Conservation (phyloP, 1,284 basidiomycete genomes). For the Cystobasidiaceae sp. region DNA sequence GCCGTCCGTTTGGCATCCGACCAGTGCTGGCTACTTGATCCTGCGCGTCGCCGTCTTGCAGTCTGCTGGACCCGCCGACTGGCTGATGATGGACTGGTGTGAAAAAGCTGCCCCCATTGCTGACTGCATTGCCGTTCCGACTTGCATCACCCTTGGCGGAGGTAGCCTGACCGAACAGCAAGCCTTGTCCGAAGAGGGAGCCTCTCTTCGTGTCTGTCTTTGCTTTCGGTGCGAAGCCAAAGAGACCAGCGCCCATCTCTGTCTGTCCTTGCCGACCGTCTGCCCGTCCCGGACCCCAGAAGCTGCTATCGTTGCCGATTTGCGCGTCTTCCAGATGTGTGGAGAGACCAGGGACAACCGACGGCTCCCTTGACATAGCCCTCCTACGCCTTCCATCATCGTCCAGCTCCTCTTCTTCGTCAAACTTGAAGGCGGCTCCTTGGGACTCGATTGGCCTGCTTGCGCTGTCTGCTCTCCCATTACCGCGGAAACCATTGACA, state of each 20-base stretch:
- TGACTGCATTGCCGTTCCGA: not conserved
- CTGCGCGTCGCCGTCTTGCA: not conserved
- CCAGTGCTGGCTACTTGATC: too few species aligned
- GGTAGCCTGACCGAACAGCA: slow-evolving; percentile 16
- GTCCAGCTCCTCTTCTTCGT: slow-evolving; percentile 6
- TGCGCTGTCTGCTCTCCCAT: not conserved
- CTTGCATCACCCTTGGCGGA: not conserved
- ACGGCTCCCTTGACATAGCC: not conserved
- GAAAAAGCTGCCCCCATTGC: slow-evolving; percentile 10
- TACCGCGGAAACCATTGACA: not conserved
- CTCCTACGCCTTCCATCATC: not conserved
- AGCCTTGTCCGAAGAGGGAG: slow-evolving; percentile 13
- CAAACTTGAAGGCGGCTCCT: slow-evolving; percentile 22
- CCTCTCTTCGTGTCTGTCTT: not conserved
- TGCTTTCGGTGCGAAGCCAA: slow-evolving; percentile 8
- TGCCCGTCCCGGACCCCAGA: not conserved
- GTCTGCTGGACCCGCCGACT: not conserved
- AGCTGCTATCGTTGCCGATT: slow-evolving; percentile 7
- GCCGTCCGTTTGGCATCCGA: not conserved
- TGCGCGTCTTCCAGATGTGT: not conserved
- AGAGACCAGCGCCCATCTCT: slow-evolving; percentile 2
- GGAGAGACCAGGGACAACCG: not conserved
- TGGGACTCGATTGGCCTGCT: slow-evolving; percentile 22
- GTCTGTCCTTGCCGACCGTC: not conserved
- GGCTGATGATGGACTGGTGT: slow-evolving; percentile 15